phyloP scores from a whole-genome alignment of 495 filamentous ascomycete genomes.

The Lepraria neglecta region DNA sequence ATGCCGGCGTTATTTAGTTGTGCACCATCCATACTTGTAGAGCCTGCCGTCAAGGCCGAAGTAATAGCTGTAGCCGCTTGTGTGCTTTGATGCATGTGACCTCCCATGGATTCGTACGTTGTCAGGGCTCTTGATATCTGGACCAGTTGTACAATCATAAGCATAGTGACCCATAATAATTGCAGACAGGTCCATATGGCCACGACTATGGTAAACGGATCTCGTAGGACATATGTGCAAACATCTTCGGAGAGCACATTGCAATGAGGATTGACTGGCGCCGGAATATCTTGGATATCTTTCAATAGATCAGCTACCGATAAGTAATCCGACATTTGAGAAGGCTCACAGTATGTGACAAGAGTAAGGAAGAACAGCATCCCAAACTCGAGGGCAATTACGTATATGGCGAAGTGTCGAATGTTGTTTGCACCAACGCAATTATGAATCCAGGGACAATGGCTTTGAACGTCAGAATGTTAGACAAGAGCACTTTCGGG shows the following conservation, averaged over 20 bases:
- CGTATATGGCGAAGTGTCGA: conserved; percentile 88
- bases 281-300: conserved; percentile 45
- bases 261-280: conserved; percentile 51
- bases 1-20: conserved; percentile 55
- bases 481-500: background rate
- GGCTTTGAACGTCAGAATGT: conserved; percentile 55
- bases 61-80: conserved; percentile 60
- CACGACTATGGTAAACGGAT: conserved; percentile 76
- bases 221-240: conserved; percentile 67
- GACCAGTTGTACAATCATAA: conserved; percentile 82
- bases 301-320: conserved; percentile 16
- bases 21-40: conserved; percentile 59
- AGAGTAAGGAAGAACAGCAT: conserved; percentile 58
- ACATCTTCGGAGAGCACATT: conserved; percentile 66
- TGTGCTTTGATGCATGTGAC: conserved; percentile 49
- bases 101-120: conserved; percentile 90
- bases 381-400: conserved; percentile 67
- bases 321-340: background rate
- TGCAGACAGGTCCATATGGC: conserved; percentile 73
- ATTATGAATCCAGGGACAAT: conserved; percentile 97
- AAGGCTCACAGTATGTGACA: conserved; percentile 46
- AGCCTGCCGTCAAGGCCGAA: conserved; percentile 70
- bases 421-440: conserved; percentile 93
- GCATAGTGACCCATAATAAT: conserved; percentile 91
- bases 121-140: conserved; percentile 89